A percentile compares a stretch with the other conserved stretches of the same genome.
phyloP scores from a whole-genome alignment of 805 yeast species.

The Barnettozyma botsteinii region DNA sequence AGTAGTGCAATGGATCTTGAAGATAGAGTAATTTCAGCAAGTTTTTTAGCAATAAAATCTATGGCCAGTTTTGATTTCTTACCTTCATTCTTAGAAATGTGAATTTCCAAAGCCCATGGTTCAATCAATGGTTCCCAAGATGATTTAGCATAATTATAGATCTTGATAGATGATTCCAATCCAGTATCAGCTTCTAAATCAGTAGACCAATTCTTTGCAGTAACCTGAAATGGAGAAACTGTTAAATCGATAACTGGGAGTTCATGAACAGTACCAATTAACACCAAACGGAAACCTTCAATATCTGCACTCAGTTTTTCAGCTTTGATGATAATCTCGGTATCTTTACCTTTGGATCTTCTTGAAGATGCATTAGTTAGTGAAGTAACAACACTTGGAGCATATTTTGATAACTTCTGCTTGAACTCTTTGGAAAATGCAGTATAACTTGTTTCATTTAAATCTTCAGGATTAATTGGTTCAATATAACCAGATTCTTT shows the following conservation, averaged over 20 bases:
- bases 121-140: constrained; percentile 95
- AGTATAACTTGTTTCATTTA: constrained; percentile 22
- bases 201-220: constrained; percentile 81
- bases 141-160: constrained; percentile 83
- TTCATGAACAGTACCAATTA: constrained; percentile 89
- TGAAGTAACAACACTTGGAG: constrained; percentile 58
- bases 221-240: constrained; percentile 59
- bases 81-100: constrained; percentile 46
- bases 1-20: constrained; percentile 74
- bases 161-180: constrained; percentile 61
- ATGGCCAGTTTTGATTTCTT: constrained; percentile 47
- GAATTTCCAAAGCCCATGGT: constrained; percentile 75
- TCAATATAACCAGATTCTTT: constrained; percentile 20
- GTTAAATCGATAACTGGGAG: constrained; percentile 79
- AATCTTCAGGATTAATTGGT: constrained; percentile 9
- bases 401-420: constrained; percentile 54
- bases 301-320: constrained; percentile 62
- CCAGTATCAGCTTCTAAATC: constrained; percentile 66
- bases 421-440: constrained; percentile 60
- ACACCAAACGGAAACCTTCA: constrained; percentile 73
- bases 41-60: constrained; percentile 67
- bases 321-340: constrained; percentile 48
- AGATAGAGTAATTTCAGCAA: constrained; percentile 77
- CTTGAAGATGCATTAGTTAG: constrained; percentile 33
- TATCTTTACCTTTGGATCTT: constrained; percentile 18